A percentile compares a stretch with the other conserved stretches of the same genome.
Evolutionary conservation across 805 yeast genomes (phyloP).

Genomic region (Saccharomycopsis olivae): DNA sequence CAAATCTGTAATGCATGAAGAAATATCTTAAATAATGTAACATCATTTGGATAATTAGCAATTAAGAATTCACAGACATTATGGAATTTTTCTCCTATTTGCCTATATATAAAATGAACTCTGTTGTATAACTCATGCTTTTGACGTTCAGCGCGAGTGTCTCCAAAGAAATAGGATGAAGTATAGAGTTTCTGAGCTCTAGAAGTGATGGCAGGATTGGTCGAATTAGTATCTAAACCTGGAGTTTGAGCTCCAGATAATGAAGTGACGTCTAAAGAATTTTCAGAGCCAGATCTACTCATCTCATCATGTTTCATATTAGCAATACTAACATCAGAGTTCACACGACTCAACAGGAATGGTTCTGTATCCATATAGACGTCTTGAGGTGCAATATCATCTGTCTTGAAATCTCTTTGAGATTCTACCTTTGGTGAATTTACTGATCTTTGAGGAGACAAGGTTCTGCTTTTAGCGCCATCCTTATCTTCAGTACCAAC

Average conservation of each 20-base stretch:
- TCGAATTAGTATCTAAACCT: constrained; percentile 25
- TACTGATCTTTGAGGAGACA: not conserved
- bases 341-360: constrained; percentile 7
- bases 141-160: constrained; percentile 35
- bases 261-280: not conserved
- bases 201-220: constrained; percentile 45
- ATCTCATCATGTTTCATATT: not conserved
- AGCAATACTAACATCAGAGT: not conserved
- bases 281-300: not conserved
- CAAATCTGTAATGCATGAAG: constrained; percentile 61
- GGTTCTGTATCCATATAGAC: not conserved
- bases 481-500: not conserved
- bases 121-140: constrained; percentile 33
- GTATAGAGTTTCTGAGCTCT: constrained; percentile 55
- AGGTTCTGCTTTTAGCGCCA: not conserved
- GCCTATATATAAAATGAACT: constrained; percentile 51
- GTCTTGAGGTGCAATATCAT: not conserved
- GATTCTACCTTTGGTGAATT: too few species aligned
- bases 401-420: not conserved
- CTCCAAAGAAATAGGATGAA: constrained; percentile 55
- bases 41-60: constrained; percentile 47
- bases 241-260: constrained; percentile 24
- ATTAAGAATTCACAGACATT: constrained; percentile 37
- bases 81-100: constrained; percentile 57
- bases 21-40: constrained; percentile 48